Percentiles rank a stretch among this genome's conserved stretches.
Evolutionary conservation across 495 filamentous ascomycete genomes (phyloP).

Genomic region (Clavariopsis aquatica): DNA sequence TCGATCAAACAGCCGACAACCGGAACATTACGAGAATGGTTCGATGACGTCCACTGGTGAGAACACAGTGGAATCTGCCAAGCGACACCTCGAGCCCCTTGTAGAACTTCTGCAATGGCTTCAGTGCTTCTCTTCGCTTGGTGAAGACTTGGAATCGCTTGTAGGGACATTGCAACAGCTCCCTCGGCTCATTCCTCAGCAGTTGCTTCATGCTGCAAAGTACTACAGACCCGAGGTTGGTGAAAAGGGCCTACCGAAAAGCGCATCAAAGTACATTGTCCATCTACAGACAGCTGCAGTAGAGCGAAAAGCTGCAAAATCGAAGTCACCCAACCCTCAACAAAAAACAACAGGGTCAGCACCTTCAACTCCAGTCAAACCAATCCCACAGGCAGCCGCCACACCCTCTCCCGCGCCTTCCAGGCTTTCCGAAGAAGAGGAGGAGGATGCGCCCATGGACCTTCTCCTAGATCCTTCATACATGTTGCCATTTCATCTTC

Average conservation of each 20-base stretch:
- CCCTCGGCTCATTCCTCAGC: conserved; percentile 76
- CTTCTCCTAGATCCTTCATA: conserved; percentile 84
- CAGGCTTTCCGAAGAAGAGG: conserved; percentile 32
- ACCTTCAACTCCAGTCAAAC: conserved; percentile 32
- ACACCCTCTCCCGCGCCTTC: conserved; percentile 33
- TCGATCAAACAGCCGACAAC: conserved; percentile 84
- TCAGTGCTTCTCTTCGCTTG: conserved; percentile 93
- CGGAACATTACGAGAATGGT: conserved; percentile 93
- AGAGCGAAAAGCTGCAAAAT: conserved; percentile 50
- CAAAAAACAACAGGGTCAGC: conserved; percentile 24
- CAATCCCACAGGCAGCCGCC: conserved; percentile 12
- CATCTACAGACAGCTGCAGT: conserved; percentile 72
- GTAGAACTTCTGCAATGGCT: conserved; percentile 97
- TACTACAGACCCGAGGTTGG: conserved; percentile 94
- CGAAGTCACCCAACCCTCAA: conserved; percentile 29
- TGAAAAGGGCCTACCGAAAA: conserved; percentile 85
- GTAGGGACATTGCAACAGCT: conserved; percentile 85
- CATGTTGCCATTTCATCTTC: conserved; percentile 91
- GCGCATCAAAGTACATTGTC: conserved; percentile 80
- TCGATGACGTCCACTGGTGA: conserved; percentile 86
- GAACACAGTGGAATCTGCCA: conserved; percentile 75
- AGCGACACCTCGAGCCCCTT: conserved; percentile 81
- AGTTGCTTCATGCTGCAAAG: conserved; percentile 88
- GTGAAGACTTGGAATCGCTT: conserved; percentile 86
- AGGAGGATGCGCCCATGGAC: conserved; percentile 63